Base-by-base conservation (phyloP, 495 filamentous ascomycete genomes). In the Pyrenula aspistea region DNA sequence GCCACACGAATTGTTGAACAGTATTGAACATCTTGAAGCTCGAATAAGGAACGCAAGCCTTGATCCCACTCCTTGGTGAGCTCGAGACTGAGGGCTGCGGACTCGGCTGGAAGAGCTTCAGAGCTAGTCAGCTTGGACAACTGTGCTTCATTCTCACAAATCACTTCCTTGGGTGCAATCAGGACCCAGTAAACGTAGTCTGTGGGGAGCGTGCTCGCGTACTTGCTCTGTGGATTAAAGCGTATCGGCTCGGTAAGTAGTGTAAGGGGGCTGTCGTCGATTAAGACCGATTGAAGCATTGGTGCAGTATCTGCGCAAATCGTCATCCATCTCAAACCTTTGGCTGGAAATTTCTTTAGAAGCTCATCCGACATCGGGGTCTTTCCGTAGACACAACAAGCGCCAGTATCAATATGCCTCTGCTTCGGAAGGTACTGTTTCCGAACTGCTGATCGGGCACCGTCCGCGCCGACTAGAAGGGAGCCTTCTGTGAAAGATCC, bases 381-480 rank as follows among this genome's bases (percentile, higher is more conserved):
- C 54, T 71, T 72, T 19, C 73, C 71, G 57, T 68, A 79, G 24
- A 78, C 59, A 25, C 72, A 64, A 31, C 74, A 68, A 51, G 68
- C 67, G 12, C 68, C 74, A 2, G 73, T 66, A 55, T 78, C 75
- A 12, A 78, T 53, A 21, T 68, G 57, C 23, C 59, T 58, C 54
- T 67, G 71, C 12, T 68, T 51, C 10, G 77, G 76, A 10, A 77
- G 59, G 47, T 72, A 61, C 57, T 77, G 72, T 57, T 60, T 66
- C 19, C 73, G 67, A 49, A 77, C 65, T 21, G 58, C 52, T 42
- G 71, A 77, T 24, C 64, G 62, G 10, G 69, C 56, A 12, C 76
- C 76, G 55, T 79, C 75, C 22, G 75, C 75, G 19, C 76, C 76
- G 12, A 79, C 65, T 12, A 79, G 61, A 0, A 79, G 51, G 12